Evolutionary conservation across 768 basidiomycete species (phyloP).

Genomic region (Stropharia rugosoannulata): DNA sequence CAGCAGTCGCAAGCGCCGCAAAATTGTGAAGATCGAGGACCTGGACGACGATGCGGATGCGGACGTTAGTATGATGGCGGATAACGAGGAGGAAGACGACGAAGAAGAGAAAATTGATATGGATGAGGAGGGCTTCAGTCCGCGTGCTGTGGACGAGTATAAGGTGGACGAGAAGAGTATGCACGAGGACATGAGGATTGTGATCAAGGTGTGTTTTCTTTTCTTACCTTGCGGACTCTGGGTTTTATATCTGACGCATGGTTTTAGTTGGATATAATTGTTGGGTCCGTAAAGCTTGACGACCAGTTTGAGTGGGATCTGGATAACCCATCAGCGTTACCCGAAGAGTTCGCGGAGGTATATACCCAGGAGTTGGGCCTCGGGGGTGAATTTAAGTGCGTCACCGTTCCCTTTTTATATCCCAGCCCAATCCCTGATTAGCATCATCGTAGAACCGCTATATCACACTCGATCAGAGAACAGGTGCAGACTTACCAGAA

Average conservation of each 20-base stretch:
- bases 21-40: conserved; percentile 16
- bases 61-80: conserved; percentile 19
- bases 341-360: conserved; percentile 89
- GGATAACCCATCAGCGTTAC: conserved; percentile 73
- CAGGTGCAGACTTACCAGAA: conserved; percentile 92
- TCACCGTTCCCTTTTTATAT: conserved; percentile 4
- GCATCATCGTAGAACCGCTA: conserved; percentile 70
- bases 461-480: conserved; percentile 94
- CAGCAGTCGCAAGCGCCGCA: conserved; percentile 12
- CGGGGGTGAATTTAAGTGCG: conserved; percentile 89
- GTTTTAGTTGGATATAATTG: conserved; percentile 87
- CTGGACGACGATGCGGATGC: conserved; percentile 25
- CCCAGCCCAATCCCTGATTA: conserved; percentile 1
- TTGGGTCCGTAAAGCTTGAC: conserved; percentile 88
- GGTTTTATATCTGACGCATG: neutral
- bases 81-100: conserved; percentile 22
- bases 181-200: conserved; percentile 86
- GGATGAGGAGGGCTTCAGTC: conserved; percentile 30
- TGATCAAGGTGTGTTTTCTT: conserved; percentile 76
- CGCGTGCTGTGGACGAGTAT: conserved; percentile 59
- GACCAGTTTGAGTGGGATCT: conserved; percentile 99
- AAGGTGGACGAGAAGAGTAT: conserved; percentile 62
- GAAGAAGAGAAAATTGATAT: conserved; percentile 31
- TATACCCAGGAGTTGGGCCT: conserved; percentile 88
- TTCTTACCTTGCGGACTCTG: conserved; percentile 1